These are phyloP conservation scores for Oropetium thomaeum DNA, from an alignment of 176 grass and related monocot species.

Conservation along the genomic window DNA sequence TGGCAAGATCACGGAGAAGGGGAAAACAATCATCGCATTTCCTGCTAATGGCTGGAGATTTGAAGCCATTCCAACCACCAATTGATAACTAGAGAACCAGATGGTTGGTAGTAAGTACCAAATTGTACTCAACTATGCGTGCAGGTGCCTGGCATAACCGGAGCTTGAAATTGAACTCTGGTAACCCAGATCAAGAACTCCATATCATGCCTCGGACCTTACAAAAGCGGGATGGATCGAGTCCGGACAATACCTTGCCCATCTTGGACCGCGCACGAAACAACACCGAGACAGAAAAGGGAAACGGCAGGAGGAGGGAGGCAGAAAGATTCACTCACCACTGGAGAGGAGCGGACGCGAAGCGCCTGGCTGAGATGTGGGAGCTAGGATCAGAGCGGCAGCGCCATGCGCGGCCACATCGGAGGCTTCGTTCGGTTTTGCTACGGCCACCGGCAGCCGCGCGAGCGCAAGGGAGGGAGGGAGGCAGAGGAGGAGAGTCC, in stretches of 20 bases:
- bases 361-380: not conserved
- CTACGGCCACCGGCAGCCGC: not conserved
- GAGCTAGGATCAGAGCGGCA: constrained; percentile 9
- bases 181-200: not conserved
- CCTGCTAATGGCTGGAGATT: not conserved
- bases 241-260: not conserved
- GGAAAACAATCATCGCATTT: not conserved
- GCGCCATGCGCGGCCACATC: constrained; percentile 22
- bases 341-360: not conserved
- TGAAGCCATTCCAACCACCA: not conserved
- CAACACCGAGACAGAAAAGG: not conserved
- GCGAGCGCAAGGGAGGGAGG: not conserved
- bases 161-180: not conserved
- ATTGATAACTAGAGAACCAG: not conserved
- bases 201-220: not conserved
- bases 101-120: not conserved
- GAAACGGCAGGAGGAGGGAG: not conserved
- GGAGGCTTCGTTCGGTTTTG: not conserved
- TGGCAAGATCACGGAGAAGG: not conserved
- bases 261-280: not conserved
- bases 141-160: not conserved
- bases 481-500: not conserved
- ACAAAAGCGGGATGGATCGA: not conserved
- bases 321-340: constrained; percentile 3
- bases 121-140: not conserved